Evolutionary conservation across 2,329 filamentous ascomycete genomes (phyloP).

Genomic region (Cytospora leucostoma): DNA sequence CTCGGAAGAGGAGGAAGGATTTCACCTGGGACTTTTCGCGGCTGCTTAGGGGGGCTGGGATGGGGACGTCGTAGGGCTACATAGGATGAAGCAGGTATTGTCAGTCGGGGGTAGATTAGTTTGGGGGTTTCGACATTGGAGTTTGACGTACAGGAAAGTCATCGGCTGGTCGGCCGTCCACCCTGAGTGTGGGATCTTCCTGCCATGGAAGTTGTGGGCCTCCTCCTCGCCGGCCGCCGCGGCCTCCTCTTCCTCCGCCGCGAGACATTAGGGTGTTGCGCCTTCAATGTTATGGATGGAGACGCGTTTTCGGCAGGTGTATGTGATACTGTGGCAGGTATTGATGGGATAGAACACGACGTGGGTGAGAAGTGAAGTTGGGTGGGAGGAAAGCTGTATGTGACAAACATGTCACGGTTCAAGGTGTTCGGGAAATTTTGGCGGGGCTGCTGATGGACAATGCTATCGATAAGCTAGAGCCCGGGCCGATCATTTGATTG

Average conservation of each 20-base stretch:
- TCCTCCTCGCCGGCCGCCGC: slow-evolving; percentile 50
- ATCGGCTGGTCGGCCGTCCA: slow-evolving; percentile 58
- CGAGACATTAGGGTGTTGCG: slow-evolving; percentile 47
- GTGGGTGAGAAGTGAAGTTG: neutral
- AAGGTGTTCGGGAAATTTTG: slow-evolving; percentile 12
- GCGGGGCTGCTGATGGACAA: neutral
- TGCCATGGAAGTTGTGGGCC: slow-evolving; percentile 54
- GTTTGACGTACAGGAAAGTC: slow-evolving; percentile 54
- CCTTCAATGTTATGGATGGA: neutral
- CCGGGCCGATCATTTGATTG: neutral
- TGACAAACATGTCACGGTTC: neutral
- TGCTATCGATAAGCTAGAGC: slow-evolving; percentile 9
- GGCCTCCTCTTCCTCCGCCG: slow-evolving; percentile 53
- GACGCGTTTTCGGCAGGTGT: neutral
- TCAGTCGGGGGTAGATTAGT: neutral
- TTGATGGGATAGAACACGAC: neutral
- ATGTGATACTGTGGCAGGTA: neutral
- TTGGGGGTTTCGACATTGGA: neutral
- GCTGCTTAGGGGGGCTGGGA: slow-evolving; percentile 45
- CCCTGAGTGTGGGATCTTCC: slow-evolving; percentile 51
- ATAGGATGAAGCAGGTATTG: neutral
- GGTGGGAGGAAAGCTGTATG: neutral
- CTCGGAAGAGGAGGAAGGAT: slow-evolving; percentile 57
- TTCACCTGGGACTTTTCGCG: slow-evolving; percentile 51
- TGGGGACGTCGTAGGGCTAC: slow-evolving; percentile 54